Conservation (phyloP, 1,284 basidiomycete species). For the Ustilago xerochloae region DNA sequence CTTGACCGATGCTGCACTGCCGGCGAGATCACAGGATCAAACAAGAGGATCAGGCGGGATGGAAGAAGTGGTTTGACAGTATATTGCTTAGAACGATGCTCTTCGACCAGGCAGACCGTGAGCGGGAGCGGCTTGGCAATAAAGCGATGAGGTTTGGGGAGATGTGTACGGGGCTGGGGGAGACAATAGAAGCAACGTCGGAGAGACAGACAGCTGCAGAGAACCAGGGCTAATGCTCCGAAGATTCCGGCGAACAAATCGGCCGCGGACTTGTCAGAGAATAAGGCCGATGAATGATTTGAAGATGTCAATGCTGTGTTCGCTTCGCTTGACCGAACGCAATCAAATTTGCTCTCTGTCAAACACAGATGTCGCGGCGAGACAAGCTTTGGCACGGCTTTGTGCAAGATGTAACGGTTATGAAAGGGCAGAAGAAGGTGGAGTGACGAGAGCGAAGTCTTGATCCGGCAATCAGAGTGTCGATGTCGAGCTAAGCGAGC, state of each 20-base stretch:
- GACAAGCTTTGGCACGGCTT: constrained; percentile 9
- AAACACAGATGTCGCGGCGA: too few relatives aligned
- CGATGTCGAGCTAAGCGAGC: constrained; percentile 4
- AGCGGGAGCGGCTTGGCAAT: neutral
- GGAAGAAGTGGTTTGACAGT: too few relatives aligned
- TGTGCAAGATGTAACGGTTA: neutral
- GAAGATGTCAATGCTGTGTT: neutral
- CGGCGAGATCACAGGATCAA: too few relatives aligned
- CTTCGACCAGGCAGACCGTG: neutral
- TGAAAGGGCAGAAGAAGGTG: neutral
- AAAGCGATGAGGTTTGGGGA: too few relatives aligned
- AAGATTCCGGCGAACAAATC: neutral
- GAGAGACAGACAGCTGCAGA: neutral
- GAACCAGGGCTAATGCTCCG: neutral
- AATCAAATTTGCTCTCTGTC: too few relatives aligned
- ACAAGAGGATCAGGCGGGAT: too few relatives aligned
- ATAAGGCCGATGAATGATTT: neutral
- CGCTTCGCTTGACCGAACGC: neutral
- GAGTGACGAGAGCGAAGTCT: neutral
- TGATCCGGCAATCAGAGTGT: too few relatives aligned
- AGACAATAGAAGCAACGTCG: neutral
- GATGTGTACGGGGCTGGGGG: too few relatives aligned
- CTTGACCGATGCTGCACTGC: too few relatives aligned
- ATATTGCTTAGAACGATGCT: too few relatives aligned
- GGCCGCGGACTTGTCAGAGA: neutral